Percentiles rank a stretch among this genome's conserved stretches.
Conservation (phyloP, 345 rosid species). For the Zanthoxylum bungeanum region DNA sequence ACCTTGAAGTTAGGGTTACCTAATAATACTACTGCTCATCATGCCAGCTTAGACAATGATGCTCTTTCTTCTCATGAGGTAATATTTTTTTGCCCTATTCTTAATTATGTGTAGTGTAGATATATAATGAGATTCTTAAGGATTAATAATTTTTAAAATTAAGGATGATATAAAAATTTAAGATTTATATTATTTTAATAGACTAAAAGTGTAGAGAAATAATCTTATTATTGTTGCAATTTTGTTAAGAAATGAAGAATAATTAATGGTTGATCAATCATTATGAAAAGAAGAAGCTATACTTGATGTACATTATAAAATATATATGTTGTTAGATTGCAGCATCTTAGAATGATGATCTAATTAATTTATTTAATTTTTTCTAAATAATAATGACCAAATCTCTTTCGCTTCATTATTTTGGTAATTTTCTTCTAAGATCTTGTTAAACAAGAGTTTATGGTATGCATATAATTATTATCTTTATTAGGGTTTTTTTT, state of each 20-base stretch:
- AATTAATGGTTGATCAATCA: not conserved
- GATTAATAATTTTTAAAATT: too few relatives aligned
- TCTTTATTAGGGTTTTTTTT: not conserved
- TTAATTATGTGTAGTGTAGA: not conserved
- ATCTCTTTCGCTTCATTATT: not conserved
- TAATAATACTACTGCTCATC: not conserved
- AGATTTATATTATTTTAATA: too few relatives aligned
- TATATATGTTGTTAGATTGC: not conserved
- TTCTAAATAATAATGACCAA: not conserved
- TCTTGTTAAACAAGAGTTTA: not conserved
- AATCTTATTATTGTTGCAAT: not conserved
- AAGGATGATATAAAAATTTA: too few relatives aligned
- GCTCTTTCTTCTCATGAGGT: not conserved
- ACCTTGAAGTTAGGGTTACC: constrained; percentile 10
- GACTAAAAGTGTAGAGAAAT: too few relatives aligned
- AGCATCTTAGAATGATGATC: not conserved
- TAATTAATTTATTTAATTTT: not conserved
- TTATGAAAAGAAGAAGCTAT: not conserved
- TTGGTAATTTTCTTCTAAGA: not conserved
- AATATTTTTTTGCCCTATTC: not conserved
- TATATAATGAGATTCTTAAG: not conserved
- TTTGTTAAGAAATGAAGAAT: not conserved
- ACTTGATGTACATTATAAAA: not conserved
- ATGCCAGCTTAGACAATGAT: not conserved
- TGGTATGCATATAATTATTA: not conserved